Evolutionary conservation across 176 grass and related monocot species (phyloP).

Genomic region (sorghum (Sorghum bicolor)): Sorghum_bicolor_NCBIv3 NC_012870.2:12263501-12264000

Average conservation of each 20-base stretch:
- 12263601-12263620: conserved; percentile 2
- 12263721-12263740: conserved; percentile 14
- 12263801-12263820: too few relatives aligned
- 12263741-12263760: not conserved
- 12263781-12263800: not conserved
- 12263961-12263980: conserved; percentile 29
- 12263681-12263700: not conserved
- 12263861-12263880: conserved; percentile 29
- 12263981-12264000: conserved; percentile 24
- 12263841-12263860: conserved; percentile 25
- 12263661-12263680: not conserved
- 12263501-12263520: not conserved
- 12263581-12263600: not conserved
- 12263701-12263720: not conserved
- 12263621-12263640: not conserved
- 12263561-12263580: not conserved
- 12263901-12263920: conserved; percentile 19
- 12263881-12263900: conserved; percentile 25
- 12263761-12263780: not conserved
- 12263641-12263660: conserved; percentile 9
- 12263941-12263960: not conserved
- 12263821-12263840: conserved; percentile 16
- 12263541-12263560: conserved; percentile 1
- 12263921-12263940: not conserved
- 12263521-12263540: conserved; percentile 4